A percentile compares a stretch with the other conserved stretches of the same genome.
These are phyloP conservation scores for Backusella sp. DNA, from an alignment of 192 early-diverging fungal genomes.

Conservation along the genomic window DNA sequence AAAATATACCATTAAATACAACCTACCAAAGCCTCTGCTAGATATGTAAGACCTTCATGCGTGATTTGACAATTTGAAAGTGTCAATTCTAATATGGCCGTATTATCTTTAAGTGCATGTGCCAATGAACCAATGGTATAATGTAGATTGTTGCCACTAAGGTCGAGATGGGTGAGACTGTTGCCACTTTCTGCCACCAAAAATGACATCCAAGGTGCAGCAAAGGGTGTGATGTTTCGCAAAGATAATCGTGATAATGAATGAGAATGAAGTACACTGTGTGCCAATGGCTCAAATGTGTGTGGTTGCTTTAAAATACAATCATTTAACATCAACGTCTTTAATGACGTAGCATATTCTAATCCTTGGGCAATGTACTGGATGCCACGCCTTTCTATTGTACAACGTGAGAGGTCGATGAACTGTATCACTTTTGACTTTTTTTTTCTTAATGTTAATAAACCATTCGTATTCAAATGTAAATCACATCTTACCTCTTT, in stretches of 20 bases:
- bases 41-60: constrained; percentile 35
- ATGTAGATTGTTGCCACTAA: constrained; percentile 10
- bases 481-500: constrained; percentile 49
- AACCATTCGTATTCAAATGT: background rate
- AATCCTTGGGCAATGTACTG: constrained; percentile 14
- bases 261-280: constrained; percentile 7
- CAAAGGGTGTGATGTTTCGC: background rate
- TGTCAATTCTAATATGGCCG: background rate
- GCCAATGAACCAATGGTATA: background rate
- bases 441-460: background rate
- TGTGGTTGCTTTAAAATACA: constrained; percentile 1
- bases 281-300: background rate
- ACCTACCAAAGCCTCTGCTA: constrained; percentile 51
- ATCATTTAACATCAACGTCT: constrained; percentile 1
- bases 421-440: constrained; percentile 18
- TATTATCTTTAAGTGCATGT: constrained; percentile 1
- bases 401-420: background rate
- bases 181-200: constrained; percentile 1
- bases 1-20: background rate
- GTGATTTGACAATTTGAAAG: constrained; percentile 46
- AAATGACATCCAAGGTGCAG: constrained; percentile 4
- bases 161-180: constrained; percentile 6
- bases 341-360: background rate
- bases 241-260: background rate
- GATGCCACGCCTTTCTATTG: constrained; percentile 10